phyloP scores from a whole-genome alignment of 2,329 filamentous ascomycete species.

The Neonectria sp. region DNA sequence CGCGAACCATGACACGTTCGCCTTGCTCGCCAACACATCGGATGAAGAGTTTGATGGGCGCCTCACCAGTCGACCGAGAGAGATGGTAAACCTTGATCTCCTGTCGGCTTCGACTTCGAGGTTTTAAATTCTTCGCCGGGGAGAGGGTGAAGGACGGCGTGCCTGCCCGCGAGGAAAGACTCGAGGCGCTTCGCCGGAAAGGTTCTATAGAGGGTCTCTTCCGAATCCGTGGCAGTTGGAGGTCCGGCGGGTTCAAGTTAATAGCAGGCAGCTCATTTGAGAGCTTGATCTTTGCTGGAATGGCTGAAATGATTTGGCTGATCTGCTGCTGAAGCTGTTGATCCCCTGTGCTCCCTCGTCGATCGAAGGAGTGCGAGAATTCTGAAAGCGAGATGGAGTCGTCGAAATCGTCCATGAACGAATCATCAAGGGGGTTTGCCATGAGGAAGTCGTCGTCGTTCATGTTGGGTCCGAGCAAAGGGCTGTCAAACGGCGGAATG shows the following conservation, averaged over 20 bases:
- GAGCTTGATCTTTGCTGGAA: conserved; percentile 85
- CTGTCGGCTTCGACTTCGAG: conserved; percentile 68
- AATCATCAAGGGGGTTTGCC: conserved; percentile 60
- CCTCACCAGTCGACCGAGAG: conserved; percentile 84
- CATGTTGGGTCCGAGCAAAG: conserved; percentile 59
- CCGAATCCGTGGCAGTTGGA: conserved; percentile 65
- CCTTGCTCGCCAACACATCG: conserved; percentile 91
- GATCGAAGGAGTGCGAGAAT: conserved; percentile 41
- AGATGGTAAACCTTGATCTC: conserved; percentile 96
- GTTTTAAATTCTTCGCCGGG: conserved; percentile 69
- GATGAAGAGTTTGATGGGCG: conserved; percentile 95
- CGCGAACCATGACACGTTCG: conserved; percentile 97
- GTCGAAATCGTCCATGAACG: conserved; percentile 64
- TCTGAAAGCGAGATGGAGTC: conserved; percentile 55
- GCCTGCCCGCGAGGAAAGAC: conserved; percentile 68
- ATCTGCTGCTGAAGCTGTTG: conserved; percentile 86
- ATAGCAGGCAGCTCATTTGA: conserved; percentile 67
- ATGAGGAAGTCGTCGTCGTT: conserved; percentile 57
- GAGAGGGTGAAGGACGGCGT: conserved; percentile 80
- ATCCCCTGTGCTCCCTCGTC: conserved; percentile 62
- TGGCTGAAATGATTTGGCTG: conserved; percentile 81
- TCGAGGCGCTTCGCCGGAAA: conserved; percentile 65
- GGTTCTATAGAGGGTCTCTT: conserved; percentile 60
- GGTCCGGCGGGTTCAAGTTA: conserved; percentile 72
- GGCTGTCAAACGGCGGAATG: conserved; percentile 62